Conservation (phyloP, 371 early-diverging fungal genomes). For the Furculomyces boomerangus region DNA sequence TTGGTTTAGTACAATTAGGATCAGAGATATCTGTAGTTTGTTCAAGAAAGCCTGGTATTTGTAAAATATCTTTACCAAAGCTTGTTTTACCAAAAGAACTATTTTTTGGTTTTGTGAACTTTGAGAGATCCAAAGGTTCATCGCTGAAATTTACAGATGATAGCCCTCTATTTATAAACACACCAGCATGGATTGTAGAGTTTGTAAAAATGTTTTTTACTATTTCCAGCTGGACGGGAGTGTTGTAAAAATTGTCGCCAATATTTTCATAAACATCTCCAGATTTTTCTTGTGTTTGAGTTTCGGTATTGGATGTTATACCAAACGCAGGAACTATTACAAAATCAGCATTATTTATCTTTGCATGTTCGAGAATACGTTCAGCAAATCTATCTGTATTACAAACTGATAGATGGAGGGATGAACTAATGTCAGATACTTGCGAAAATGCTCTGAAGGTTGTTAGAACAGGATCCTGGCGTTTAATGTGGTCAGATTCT, state of each 20-base stretch:
- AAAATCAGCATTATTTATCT: conserved; percentile 17
- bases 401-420: conserved; percentile 17
- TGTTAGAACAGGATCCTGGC: conserved; percentile 46
- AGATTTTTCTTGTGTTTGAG: background rate
- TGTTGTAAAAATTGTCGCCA: conserved; percentile 7
- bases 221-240: conserved; percentile 25
- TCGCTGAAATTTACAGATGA: conserved; percentile 15
- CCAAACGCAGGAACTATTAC: conserved; percentile 30
- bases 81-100: background rate
- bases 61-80: background rate
- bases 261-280: conserved; percentile 1
- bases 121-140: background rate
- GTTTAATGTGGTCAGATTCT: conserved; percentile 32
- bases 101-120: background rate
- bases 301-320: background rate
- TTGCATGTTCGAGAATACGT: conserved; percentile 24
- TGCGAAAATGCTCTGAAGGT: conserved; percentile 55
- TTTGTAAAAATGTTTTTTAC: conserved; percentile 24
- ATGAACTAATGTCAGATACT: conserved; percentile 32
- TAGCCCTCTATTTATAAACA: conserved; percentile 58
- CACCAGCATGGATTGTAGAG: conserved; percentile 26
- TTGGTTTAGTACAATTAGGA: background rate
- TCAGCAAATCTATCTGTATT: conserved; percentile 27
- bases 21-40: background rate
- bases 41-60: background rate